Evolutionary conservation across 2,329 filamentous ascomycete genomes (phyloP).

Genomic region (Stagonosporopsis cucurbitacearum): DNA sequence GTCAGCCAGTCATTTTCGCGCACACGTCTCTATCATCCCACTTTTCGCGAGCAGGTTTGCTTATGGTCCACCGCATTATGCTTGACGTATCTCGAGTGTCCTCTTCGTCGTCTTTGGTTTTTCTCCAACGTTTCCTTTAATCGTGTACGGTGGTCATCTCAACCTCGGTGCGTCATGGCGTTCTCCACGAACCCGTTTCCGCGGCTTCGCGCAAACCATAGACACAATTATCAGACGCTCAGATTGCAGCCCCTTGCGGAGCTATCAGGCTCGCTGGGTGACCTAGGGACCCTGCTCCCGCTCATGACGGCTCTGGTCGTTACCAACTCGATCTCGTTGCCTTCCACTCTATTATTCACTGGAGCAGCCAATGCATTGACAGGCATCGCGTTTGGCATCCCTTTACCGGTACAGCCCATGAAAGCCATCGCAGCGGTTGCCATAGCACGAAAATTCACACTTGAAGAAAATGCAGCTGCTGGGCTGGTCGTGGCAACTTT

Average conservation of each 20-base stretch:
- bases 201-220: slow-evolving; percentile 38
- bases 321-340: slow-evolving; percentile 78
- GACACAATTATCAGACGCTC: slow-evolving; percentile 64
- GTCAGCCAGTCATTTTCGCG: slow-evolving; percentile 13
- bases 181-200: slow-evolving; percentile 31
- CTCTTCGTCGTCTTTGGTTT: not conserved
- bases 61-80: slow-evolving; percentile 17
- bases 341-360: slow-evolving; percentile 85
- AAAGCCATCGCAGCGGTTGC: slow-evolving; percentile 90
- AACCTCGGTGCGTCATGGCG: slow-evolving; percentile 24
- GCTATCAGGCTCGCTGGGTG: slow-evolving; percentile 86
- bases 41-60: slow-evolving; percentile 7
- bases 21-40: slow-evolving; percentile 12
- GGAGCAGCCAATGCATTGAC: slow-evolving; percentile 87
- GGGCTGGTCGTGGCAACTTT: slow-evolving; percentile 78
- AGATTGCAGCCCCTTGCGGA: slow-evolving; percentile 68
- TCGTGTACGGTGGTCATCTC: not conserved
- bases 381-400: slow-evolving; percentile 82
- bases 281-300: slow-evolving; percentile 87
- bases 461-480: slow-evolving; percentile 77
- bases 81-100: not conserved
- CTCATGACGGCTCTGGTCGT: slow-evolving; percentile 85
- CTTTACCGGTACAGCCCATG: slow-evolving; percentile 88
- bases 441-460: slow-evolving; percentile 71
- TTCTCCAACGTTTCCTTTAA: not conserved